phyloP scores from a whole-genome alignment of 2,329 filamentous ascomycete species.

The Arthrobotrys sphaeroides region DNA sequence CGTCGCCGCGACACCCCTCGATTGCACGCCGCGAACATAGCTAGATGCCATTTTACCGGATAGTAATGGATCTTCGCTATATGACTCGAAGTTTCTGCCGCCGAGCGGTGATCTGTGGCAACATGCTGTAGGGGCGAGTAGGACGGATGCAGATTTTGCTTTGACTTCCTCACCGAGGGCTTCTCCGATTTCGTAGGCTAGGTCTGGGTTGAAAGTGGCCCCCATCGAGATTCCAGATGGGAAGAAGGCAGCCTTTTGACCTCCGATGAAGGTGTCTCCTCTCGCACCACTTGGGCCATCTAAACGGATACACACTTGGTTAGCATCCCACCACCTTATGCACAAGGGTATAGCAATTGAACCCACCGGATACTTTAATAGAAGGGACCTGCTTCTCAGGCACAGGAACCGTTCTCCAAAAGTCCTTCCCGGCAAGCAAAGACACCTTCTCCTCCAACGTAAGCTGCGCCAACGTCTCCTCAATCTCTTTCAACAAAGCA shows the following conservation, averaged over 20 bases:
- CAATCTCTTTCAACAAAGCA: constrained; percentile 29
- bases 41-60: constrained; percentile 74
- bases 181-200: constrained; percentile 57
- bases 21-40: constrained; percentile 71
- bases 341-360: neutral
- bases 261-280: constrained; percentile 55
- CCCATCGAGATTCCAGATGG: constrained; percentile 57
- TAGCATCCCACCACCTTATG: neutral
- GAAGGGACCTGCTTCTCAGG: constrained; percentile 61
- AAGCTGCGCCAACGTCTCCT: constrained; percentile 42
- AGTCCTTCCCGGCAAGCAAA: constrained; percentile 62
- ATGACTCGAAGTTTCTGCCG: constrained; percentile 87
- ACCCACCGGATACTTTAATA: constrained; percentile 42
- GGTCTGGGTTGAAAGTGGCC: constrained; percentile 58
- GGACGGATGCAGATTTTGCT: constrained; percentile 64
- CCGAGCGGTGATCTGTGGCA: constrained; percentile 83
- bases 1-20: constrained; percentile 73
- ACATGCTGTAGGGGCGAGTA: constrained; percentile 72
- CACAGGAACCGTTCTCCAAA: constrained; percentile 75
- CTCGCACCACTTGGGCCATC: constrained; percentile 57
- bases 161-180: constrained; percentile 58
- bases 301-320: constrained; percentile 39
- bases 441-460: constrained; percentile 54
- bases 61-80: constrained; percentile 75
- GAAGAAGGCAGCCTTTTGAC: constrained; percentile 53